A percentile compares a stretch with the other conserved stretches of the same genome.
Conservation (phyloP, 208 protist species). For the Trypanosoma avium region DNA sequence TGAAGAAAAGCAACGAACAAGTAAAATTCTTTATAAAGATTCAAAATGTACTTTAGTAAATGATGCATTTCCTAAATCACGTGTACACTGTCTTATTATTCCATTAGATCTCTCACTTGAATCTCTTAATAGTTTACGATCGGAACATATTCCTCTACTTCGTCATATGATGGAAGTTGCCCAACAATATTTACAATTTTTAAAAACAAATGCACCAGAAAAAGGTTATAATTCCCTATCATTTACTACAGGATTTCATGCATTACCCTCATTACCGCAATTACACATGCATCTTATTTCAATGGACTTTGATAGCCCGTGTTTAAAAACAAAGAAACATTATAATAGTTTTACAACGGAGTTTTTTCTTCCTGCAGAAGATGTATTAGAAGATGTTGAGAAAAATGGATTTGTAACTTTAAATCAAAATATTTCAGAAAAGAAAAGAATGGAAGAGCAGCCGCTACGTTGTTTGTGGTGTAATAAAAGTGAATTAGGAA, state of each 20-base stretch:
- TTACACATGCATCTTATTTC: constrained; percentile 87
- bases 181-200: constrained; percentile 52
- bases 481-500: constrained; percentile 41
- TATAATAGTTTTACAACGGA: constrained; percentile 91
- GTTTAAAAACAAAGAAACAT: constrained; percentile 83
- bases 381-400: constrained; percentile 66
- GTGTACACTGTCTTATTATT: constrained; percentile 80
- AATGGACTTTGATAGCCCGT: constrained; percentile 77
- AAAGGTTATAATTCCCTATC: constrained; percentile 28
- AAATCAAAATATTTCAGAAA: constrained; percentile 56
- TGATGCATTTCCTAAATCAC: constrained; percentile 87
- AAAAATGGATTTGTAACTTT: constrained; percentile 62
- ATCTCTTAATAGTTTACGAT: constrained; percentile 58
- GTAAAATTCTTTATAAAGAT: constrained; percentile 76
- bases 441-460: constrained; percentile 69
- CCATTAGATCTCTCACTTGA: constrained; percentile 62
- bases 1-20: constrained; percentile 35
- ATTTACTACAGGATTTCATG: constrained; percentile 83
- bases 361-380: constrained; percentile 75
- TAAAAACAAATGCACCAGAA: constrained; percentile 21
- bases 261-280: constrained; percentile 80
- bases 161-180: constrained; percentile 57
- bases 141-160: constrained; percentile 49
- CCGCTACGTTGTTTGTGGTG: constrained; percentile 85
- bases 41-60: constrained; percentile 74